Conservation (phyloP, 2,329 filamentous ascomycete species). For the Aspergillus fumigatus region DNA sequence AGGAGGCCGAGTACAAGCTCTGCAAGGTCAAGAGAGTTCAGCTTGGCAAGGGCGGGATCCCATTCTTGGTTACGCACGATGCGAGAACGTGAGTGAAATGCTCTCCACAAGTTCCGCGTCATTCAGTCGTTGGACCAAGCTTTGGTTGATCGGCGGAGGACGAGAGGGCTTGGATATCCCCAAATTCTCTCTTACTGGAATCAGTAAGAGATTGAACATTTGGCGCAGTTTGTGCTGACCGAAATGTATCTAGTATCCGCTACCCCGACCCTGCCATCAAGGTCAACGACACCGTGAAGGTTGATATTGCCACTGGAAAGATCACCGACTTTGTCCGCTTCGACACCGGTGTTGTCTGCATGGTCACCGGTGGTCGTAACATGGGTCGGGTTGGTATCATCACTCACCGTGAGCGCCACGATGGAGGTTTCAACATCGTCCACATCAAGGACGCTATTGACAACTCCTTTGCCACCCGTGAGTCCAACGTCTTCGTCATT, state of each 20-base stretch:
- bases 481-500: conserved; percentile 99
- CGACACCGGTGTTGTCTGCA: conserved; percentile 95
- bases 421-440: conserved; percentile 99
- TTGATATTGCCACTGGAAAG: conserved; percentile 94
- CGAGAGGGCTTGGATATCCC: conserved; percentile 23
- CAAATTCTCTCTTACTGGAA: conserved; percentile 23
- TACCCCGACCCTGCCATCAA: conserved; percentile 98
- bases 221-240: conserved; percentile 32
- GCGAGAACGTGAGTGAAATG: conserved; percentile 94
- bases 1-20: conserved; percentile 99
- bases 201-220: conserved; percentile 26
- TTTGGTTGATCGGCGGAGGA: conserved; percentile 66
- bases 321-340: conserved; percentile 98
- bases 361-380: conserved; percentile 99
- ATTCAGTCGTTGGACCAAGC: conserved; percentile 99
- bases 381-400: conserved; percentile 99
- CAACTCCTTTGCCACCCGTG: conserved; percentile 99
- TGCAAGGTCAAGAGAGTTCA: conserved; percentile 99
- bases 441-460: conserved; percentile 99
- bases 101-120: conserved; percentile 67
- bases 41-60: conserved; percentile 98
- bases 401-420: conserved; percentile 99
- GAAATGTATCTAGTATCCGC: conserved; percentile 68
- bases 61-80: conserved; percentile 99
- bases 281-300: conserved; percentile 99